Evolutionary conservation across 2,329 filamentous ascomycete species (phyloP).

Genomic region (Aureobasidium lini): DNA sequence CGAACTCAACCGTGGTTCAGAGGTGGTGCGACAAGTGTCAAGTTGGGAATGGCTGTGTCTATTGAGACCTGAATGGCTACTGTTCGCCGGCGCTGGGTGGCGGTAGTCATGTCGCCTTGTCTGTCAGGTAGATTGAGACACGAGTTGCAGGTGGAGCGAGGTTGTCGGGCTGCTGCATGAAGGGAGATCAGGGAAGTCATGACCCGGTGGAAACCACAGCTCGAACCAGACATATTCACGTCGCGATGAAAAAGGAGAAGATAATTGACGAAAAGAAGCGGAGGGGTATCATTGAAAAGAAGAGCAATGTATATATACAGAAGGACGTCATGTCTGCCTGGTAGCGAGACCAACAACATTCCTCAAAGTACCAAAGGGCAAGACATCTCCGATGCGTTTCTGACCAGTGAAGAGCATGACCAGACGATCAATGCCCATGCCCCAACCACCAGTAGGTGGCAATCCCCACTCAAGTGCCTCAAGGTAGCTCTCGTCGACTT

Average conservation of each 20-base stretch:
- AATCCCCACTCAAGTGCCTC: slow-evolving; percentile 79
- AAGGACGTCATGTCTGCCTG: background rate
- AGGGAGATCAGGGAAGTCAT: background rate
- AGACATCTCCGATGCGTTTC: slow-evolving; percentile 72
- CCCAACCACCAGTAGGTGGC: slow-evolving; percentile 96
- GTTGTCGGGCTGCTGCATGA: background rate
- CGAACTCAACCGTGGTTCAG: background rate
- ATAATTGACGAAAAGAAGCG: background rate
- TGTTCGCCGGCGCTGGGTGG: background rate
- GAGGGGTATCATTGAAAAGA: slow-evolving; percentile 2
- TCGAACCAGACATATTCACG: background rate
- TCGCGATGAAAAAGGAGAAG: background rate
- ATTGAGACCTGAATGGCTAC: background rate
- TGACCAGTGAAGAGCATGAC: slow-evolving; percentile 83
- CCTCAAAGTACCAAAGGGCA: slow-evolving; percentile 80
- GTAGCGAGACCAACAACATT: slow-evolving; percentile 39
- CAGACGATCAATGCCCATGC: slow-evolving; percentile 82
- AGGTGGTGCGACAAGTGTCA: background rate
- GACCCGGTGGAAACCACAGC: background rate
- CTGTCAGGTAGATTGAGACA: background rate
- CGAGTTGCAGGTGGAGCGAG: background rate
- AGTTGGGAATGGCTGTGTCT: background rate
- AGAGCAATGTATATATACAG: background rate
- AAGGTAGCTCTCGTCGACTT: slow-evolving; percentile 73
- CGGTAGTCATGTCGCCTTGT: background rate